Base-by-base conservation (phyloP, 2,329 filamentous ascomycete genomes). In the Aspergillus sp. region DNA sequence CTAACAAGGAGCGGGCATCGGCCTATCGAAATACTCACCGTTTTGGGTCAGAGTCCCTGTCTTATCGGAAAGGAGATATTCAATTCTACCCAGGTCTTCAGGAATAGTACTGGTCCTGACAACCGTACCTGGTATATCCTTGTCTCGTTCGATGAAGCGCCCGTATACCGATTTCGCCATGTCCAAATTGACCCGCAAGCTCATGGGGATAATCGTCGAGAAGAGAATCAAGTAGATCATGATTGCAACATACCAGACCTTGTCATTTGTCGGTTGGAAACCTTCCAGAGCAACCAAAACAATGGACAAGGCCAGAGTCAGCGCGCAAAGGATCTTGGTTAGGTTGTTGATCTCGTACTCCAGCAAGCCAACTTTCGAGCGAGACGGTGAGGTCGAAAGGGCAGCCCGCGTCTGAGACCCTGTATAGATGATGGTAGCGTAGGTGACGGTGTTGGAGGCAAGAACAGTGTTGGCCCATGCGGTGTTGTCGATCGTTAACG, bases 391-490 rank as follows among this genome's bases (percentile, higher is more conserved):
- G 5, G 95, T 99, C 0, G 95, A 98, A 36, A 99, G 83, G 5
- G 95, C 93, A 25, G 96, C 96, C 60, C 96, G 87, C 2, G 95
- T 99, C 75, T 99, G 91, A 0, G 92, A 88, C 0, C 95, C 96
- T 3, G 95, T 98, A 75, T 99, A 99, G 63, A 99, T 84, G 54
- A 99, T 91, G 1, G 93, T 91, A 2, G 93, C 94, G 60, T 96
- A 82, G 0, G 95, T 95, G 3, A 86, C 90, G 1, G 90, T 94
- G 73, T 93, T 95, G 1, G 94, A 98, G 1, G 95, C 95, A 62
- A 99, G 90, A 23, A 99, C 90, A 0, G 95, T 99, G 73, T 98
- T 99, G 17, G 94, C 94, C 95, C 96, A 99, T 8, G 96, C 95
- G 7, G 95, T 98, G 72, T 99, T 97, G 77, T 99, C 95, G 64